Evolutionary conservation across 495 filamentous ascomycete genomes (phyloP).

Genomic region (Hypoxylon intermedium): DNA sequence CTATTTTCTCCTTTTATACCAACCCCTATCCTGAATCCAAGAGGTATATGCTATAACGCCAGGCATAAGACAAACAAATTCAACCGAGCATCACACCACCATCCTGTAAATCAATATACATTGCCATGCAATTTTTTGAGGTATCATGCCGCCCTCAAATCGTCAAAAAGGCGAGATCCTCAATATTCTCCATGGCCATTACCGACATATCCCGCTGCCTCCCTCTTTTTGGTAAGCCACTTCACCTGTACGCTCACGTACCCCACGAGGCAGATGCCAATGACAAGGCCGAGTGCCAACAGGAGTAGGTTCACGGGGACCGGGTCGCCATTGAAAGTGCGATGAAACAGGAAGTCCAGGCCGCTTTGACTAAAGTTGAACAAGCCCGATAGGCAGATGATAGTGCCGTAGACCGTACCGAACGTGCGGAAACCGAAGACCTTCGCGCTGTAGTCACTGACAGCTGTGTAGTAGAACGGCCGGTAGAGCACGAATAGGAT

Average conservation of each 20-base stretch:
- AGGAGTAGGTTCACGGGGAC: constrained; percentile 79
- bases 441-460: constrained; percentile 88
- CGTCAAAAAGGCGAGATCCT: neutral
- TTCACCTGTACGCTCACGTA: constrained; percentile 59
- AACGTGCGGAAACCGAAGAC: constrained; percentile 97
- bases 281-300: constrained; percentile 63
- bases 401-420: constrained; percentile 92
- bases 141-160: neutral
- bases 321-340: constrained; percentile 73
- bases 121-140: constrained; percentile 31
- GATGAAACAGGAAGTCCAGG: constrained; percentile 80
- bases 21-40: constrained; percentile 12
- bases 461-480: constrained; percentile 78
- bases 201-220: constrained; percentile 13
- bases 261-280: constrained; percentile 64
- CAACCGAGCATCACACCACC: neutral
- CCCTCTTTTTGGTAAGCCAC: constrained; percentile 25
- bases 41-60: constrained; percentile 18
- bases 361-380: constrained; percentile 87
- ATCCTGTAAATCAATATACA: constrained; percentile 3
- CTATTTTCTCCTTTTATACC: constrained; percentile 2
- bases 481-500: constrained; percentile 79
- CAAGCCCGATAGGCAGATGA: constrained; percentile 87
- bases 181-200: constrained; percentile 32
- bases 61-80: neutral